These are phyloP conservation scores for Knoxdaviesia proteae DNA, from an alignment of 2,329 filamentous ascomycete species.

Conservation along the genomic window DNA sequence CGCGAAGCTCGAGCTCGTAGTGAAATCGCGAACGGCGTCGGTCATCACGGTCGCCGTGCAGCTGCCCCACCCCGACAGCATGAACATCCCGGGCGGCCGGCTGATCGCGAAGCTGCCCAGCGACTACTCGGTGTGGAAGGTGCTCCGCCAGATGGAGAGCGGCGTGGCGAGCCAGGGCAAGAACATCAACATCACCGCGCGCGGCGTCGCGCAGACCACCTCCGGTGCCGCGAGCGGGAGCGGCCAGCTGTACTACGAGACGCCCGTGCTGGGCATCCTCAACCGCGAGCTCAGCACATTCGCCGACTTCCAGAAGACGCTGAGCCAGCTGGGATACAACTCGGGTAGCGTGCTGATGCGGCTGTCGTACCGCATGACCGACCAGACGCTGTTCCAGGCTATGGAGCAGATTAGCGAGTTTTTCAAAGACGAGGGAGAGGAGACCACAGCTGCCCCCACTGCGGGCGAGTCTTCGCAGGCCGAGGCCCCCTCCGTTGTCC, in stretches of 20 bases:
- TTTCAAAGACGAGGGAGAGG: constrained; percentile 34
- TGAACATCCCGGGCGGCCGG: constrained; percentile 40
- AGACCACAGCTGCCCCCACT: not conserved
- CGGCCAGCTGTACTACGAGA: constrained; percentile 73
- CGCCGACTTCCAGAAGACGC: constrained; percentile 67
- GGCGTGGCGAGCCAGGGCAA: constrained; percentile 38
- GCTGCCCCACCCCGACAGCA: constrained; percentile 51
- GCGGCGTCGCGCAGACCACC: constrained; percentile 46
- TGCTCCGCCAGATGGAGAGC: constrained; percentile 78
- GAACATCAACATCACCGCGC: constrained; percentile 63
- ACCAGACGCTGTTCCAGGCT: constrained; percentile 63
- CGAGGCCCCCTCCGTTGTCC: no score
- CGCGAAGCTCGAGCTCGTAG: constrained; percentile 80
- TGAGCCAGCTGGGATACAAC: constrained; percentile 73
- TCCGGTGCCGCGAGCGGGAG: constrained; percentile 32
- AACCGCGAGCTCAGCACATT: constrained; percentile 60
- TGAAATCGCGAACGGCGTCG: constrained; percentile 65
- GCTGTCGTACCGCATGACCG: constrained; percentile 55
- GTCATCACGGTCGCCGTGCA: constrained; percentile 80
- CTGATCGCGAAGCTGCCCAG: constrained; percentile 73
- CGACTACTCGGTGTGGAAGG: constrained; percentile 71
- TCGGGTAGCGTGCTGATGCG: constrained; percentile 62
- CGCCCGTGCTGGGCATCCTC: constrained; percentile 67
- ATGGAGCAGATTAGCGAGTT: constrained; percentile 62
- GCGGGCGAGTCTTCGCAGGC: no score